Evolutionary conservation across 495 filamentous ascomycete species (phyloP), one percentile per base, ranked within the genome.

Genomic region (Aspergillus nanangensis): DNA sequence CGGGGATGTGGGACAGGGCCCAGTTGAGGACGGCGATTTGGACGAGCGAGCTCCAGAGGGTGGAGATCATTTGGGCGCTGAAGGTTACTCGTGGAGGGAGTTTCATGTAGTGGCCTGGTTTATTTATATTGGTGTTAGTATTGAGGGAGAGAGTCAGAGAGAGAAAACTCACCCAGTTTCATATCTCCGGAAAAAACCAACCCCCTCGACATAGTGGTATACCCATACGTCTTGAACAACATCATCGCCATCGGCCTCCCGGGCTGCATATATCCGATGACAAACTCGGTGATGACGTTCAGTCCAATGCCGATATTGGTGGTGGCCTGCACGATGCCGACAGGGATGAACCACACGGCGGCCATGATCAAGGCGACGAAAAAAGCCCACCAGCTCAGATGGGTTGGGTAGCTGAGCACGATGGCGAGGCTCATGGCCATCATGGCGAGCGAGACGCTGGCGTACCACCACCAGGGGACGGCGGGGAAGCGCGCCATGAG

Each of bases 381-480:
- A 45, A 78, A 80, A 0, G 70, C 73, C 73, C 73, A 76, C 71
- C 73, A 75, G 35, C 55, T 60, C 36, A 79, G 57, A 32, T 70
- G 63, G 1, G 81, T 79, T 4, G 66, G 68, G 44, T 75, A 85
- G 7, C 69, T 76, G 9, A 72, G 63, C 2, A 66, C 62, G 1
- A 78, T 70, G 3, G 70, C 79, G 8, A 85, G 65, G 1, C 69
- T 71, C 5, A 85, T 59, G 5, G 55, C 75, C 15, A 80, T 52
- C 51, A 78, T 78, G 27, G 65, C 33, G 2, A 77, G n/a, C 4
- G 76, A 60, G 13, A 82, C 55, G 1, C 46, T 53, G 0, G 52
- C 56, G 48, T 83, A 85, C 82, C 83, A 87, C 80, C 81, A 84
- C 17, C 81, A 61, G 2, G 82, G 82, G 5, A 76, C 78, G 1